Percentiles rank a stretch among this genome's conserved stretches.
These are phyloP conservation scores for Backusella luteola DNA, from an alignment of 192 early-diverging fungal genomes.

Conservation along the genomic window DNA sequence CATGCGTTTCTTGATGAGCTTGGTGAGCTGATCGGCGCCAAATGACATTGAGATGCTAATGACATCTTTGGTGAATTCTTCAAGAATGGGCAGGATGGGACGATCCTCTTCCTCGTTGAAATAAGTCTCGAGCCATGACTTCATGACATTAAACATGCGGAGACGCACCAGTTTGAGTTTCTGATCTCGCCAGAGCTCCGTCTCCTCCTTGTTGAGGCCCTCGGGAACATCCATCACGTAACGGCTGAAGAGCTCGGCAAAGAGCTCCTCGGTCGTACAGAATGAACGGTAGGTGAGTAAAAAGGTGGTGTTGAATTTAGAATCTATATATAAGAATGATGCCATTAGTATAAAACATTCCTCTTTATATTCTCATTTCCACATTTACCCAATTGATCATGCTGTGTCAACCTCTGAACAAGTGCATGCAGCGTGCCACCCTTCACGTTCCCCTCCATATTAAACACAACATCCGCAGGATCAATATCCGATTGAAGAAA, in stretches of 20 bases:
- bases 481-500: conserved; percentile 65
- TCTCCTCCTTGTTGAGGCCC: conserved; percentile 63
- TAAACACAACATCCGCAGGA: conserved; percentile 65
- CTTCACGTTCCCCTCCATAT: conserved; percentile 77
- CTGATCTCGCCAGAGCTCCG: conserved; percentile 78
- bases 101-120: conserved; percentile 71
- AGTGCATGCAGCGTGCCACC: conserved; percentile 79
- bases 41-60: conserved; percentile 33
- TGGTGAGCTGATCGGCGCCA: conserved; percentile 29
- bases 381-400: conserved; percentile 59
- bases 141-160: conserved; percentile 86
- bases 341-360: not conserved
- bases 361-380: not conserved
- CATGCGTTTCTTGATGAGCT: conserved; percentile 33
- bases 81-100: conserved; percentile 23
- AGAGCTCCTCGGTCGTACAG: conserved; percentile 73
- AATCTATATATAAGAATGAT: conserved; percentile 43
- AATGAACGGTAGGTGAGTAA: conserved; percentile 92
- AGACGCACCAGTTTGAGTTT: conserved; percentile 86
- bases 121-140: conserved; percentile 89
- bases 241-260: conserved; percentile 73
- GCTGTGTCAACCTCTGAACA: conserved; percentile 78
- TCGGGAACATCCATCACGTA: conserved; percentile 72
- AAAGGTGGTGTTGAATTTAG: conserved; percentile 82
- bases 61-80: conserved; percentile 21